Base-by-base conservation (phyloP, 2,329 filamentous ascomycete genomes). In the Drechmeria coniospora region DNA sequence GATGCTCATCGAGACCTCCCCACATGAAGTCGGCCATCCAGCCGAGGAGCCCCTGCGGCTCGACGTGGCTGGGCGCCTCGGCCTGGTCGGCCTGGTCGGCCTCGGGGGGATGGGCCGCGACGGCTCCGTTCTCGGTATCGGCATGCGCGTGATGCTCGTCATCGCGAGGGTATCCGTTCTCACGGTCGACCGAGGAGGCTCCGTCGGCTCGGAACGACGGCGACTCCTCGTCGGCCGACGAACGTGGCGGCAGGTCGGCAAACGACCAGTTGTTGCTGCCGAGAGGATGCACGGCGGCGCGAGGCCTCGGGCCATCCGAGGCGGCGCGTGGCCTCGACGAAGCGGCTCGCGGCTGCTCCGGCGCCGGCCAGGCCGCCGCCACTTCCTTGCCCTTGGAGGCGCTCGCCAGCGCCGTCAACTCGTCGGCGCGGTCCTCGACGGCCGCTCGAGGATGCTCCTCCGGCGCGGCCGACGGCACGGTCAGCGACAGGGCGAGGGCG, bases 241-340 rank as follows among this genome's bases (percentile, higher is more conserved):
- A 29, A 21, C 46, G 34, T 8, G 40, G 27, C 13, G 53, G 47
- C 6, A 67, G 35, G 15, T 50, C 50, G 4, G 56, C 52, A 37
- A 74, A 75, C 0, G 61, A 62, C 72, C 71, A 77, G 37, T 53
- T 74, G 35, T 73, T 73, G 42, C 68, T 68, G 1, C 60, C 69
- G 11, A 75, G 44, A 1, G 65, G 63, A 27, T 70, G 64, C 29
- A 62, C 50, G 3, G 48, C 47, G 7, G 56, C 49, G 4, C 51
- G 52, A 5, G 47, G 42, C 23, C 53, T 54, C 4, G 65, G 65
- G 0, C 69, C 69, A 39, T 74, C 71, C 0, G 71, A 74, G 27
- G 60, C 54, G 16, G 71, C 59, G 23, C 71, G 56, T 12, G 63
- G 65, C 21, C 69, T 51, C 12, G 49, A 41, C 18, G 44, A 24